These are phyloP conservation scores for Candolleomyces efflorescens DNA, from an alignment of 768 basidiomycete species.

Conservation along the genomic window DNA sequence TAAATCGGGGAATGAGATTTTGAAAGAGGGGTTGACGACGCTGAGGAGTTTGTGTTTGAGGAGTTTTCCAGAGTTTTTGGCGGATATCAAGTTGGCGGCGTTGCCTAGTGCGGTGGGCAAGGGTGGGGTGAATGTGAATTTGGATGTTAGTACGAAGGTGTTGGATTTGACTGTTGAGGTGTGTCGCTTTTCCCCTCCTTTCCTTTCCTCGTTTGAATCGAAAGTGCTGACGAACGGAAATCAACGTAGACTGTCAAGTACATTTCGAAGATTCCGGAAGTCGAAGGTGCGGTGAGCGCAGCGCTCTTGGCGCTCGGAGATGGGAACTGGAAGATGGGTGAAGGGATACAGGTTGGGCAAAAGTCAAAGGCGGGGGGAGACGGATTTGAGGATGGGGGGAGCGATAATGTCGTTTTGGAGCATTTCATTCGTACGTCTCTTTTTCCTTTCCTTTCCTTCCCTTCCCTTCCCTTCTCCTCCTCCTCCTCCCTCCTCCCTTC, in stretches of 20 bases:
- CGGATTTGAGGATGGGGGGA: conserved; percentile 54
- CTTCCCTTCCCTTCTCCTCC: neutral
- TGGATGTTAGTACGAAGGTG: conserved; percentile 49
- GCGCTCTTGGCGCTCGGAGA: conserved; percentile 72
- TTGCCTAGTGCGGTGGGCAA: conserved; percentile 41
- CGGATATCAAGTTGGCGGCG: conserved; percentile 68
- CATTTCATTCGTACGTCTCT: conserved; percentile 64
- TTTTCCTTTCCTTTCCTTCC: neutral
- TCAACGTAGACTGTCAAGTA: conserved; percentile 59
- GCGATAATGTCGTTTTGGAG: conserved; percentile 48
- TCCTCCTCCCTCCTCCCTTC: too few relatives aligned
- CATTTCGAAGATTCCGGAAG: conserved; percentile 65
- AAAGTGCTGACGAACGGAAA: neutral
- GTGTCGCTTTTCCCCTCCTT: neutral
- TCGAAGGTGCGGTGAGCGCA: conserved; percentile 61
- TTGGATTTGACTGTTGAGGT: conserved; percentile 54
- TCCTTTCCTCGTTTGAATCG: too few relatives aligned
- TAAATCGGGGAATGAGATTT: conserved; percentile 52
- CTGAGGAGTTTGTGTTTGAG: conserved; percentile 68
- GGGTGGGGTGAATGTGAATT: neutral
- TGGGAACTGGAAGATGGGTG: conserved; percentile 92
- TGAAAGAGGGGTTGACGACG: conserved; percentile 64
- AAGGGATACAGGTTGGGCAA: conserved; percentile 58
- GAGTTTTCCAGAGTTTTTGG: conserved; percentile 82
- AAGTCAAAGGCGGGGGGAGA: conserved; percentile 23